Evolutionary conservation across 768 basidiomycete genomes (phyloP).

Genomic region (Hirschioporus abietinus): DNA sequence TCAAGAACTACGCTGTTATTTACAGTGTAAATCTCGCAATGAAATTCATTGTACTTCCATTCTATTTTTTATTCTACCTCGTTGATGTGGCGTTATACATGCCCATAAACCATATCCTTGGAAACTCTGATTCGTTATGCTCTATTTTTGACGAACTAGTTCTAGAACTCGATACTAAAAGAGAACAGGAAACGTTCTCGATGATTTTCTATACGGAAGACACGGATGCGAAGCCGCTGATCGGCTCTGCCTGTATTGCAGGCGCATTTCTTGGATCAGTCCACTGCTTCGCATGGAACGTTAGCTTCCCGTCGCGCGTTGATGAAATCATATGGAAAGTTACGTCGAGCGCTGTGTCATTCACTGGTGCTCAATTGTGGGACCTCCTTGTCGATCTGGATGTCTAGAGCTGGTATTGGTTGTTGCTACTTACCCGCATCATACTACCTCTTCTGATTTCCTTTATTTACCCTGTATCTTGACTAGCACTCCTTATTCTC

Average conservation of each 20-base stretch:
- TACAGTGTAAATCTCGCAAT: too few species aligned
- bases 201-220: background rate
- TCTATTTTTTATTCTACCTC: background rate
- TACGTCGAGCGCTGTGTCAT: background rate
- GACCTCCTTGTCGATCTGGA: too few species aligned
- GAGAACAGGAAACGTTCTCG: background rate
- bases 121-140: too few species aligned
- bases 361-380: too few species aligned
- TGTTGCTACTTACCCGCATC: background rate
- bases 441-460: background rate
- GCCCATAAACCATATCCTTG: too few species aligned
- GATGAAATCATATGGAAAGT: background rate
- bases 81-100: background rate
- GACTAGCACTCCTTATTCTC: conserved; percentile 12
- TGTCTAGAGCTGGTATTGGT: background rate
- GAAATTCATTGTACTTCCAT: too few species aligned
- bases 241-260: background rate
- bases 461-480: conserved; percentile 12
- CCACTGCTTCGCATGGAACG: background rate
- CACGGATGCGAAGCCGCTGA: background rate
- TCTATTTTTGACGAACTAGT: too few species aligned
- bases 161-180: background rate
- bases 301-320: background rate
- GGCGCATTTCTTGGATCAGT: background rate
- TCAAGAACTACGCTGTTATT: too few species aligned